Evolutionary conservation across 2,329 filamentous ascomycete species (phyloP).

Genomic region (Incumbomyces delicatus): DNA sequence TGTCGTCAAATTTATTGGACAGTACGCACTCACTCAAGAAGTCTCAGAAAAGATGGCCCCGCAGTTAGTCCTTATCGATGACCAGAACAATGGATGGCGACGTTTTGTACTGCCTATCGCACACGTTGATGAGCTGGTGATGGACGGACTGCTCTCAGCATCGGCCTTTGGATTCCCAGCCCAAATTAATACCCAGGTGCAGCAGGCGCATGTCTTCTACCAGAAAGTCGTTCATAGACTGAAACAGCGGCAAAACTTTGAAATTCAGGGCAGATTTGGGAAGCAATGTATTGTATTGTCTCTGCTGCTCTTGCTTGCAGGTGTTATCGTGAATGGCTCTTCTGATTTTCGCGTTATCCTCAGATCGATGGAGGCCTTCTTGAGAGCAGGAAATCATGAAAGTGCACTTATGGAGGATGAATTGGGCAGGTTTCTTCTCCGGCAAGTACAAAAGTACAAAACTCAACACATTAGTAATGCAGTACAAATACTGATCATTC

Average conservation of each 20-base stretch:
- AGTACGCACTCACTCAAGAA: too few species aligned
- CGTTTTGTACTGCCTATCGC: too few species aligned
- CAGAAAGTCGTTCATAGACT: background rate
- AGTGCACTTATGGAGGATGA: background rate
- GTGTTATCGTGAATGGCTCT: background rate
- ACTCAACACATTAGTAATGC: background rate
- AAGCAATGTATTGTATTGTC: background rate
- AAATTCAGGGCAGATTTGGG: background rate
- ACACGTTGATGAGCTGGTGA: too few species aligned
- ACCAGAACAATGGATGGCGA: too few species aligned
- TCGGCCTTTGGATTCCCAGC: too few species aligned
- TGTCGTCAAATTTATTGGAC: too few species aligned
- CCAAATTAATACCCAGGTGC: too few species aligned
- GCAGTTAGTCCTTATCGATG: too few species aligned
- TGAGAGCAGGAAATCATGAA: background rate
- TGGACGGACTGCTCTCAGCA: too few species aligned
- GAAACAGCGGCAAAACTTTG: background rate
- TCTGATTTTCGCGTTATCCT: background rate
- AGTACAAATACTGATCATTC: background rate
- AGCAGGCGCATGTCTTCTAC: too few species aligned
- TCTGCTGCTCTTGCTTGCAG: background rate
- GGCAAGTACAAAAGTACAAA: background rate
- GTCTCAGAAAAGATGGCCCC: too few species aligned
- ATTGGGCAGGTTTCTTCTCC: background rate
- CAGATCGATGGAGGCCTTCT: background rate